Conservation (phyloP, 441 rosid species). For the Bruguiera hainesii region DNA sequence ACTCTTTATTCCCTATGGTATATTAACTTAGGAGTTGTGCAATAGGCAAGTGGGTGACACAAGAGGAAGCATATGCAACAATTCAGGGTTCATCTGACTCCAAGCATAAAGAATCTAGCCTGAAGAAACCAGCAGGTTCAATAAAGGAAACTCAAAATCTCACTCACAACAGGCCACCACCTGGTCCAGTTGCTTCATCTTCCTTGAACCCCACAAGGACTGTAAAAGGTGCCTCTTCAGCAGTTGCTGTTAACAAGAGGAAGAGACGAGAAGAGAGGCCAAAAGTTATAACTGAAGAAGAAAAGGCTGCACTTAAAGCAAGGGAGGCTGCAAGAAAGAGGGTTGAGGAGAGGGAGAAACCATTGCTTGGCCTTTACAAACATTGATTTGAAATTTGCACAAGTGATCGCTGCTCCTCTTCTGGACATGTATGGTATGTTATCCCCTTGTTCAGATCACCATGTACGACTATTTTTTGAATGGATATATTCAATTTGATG, state of each 20-base stretch:
- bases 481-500: no score
- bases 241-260: constrained; percentile 63
- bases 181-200: constrained; percentile 64
- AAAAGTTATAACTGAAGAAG: constrained; percentile 66
- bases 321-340: constrained; percentile 94
- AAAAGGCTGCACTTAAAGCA: constrained; percentile 75
- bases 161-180: constrained; percentile 37
- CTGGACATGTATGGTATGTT: constrained; percentile 12
- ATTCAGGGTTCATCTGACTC: constrained; percentile 35
- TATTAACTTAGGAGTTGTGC: constrained; percentile 31
- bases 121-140: constrained; percentile 38
- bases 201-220: constrained; percentile 58
- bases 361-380: constrained; percentile 81
- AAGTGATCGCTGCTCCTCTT: no score
- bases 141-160: constrained; percentile 29
- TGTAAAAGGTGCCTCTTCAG: constrained; percentile 65
- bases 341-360: constrained; percentile 84
- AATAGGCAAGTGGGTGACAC: constrained; percentile 89
- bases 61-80: constrained; percentile 72
- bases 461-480: not conserved
- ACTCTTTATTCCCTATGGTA: constrained; percentile 9
- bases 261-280: constrained; percentile 67
- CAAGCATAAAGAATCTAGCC: constrained; percentile 34
- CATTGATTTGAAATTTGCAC: constrained; percentile 33
- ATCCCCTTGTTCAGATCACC: not conserved